Evolutionary conservation across 371 early-diverging fungal species (phyloP).

Genomic region (Mortierella sp.): DNA sequence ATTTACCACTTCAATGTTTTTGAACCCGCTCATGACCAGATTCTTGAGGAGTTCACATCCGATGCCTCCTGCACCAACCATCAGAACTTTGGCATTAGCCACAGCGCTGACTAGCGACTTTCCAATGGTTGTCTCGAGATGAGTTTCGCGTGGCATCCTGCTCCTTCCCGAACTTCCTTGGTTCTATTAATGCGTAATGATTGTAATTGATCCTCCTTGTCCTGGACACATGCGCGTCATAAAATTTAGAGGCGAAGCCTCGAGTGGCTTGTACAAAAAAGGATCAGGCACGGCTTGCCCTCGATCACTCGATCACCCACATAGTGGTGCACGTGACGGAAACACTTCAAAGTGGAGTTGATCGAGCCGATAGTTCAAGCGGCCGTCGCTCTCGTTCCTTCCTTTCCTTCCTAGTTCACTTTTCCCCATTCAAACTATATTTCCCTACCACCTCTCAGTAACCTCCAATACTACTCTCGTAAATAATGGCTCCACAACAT

Average conservation of each 20-base stretch:
- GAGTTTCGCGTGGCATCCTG: constrained; percentile 41
- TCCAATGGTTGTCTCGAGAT: constrained; percentile 49
- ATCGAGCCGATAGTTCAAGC: background rate
- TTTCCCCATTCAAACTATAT: background rate
- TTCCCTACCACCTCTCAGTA: background rate
- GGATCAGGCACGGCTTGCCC: too few species aligned
- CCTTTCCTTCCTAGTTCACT: background rate
- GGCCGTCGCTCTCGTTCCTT: background rate
- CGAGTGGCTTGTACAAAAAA: background rate
- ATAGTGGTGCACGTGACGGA: too few species aligned
- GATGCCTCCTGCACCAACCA: constrained; percentile 98
- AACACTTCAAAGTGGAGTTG: background rate
- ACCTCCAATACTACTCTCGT: background rate
- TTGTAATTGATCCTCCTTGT: background rate
- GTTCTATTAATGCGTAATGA: background rate
- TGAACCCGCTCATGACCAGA: constrained; percentile 91
- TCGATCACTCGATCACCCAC: too few species aligned
- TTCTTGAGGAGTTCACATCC: constrained; percentile 99
- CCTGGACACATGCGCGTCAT: background rate
- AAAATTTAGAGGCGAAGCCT: background rate
- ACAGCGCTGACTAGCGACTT: constrained; percentile 30
- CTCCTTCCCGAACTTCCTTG: constrained; percentile 3
- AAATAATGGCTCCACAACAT: constrained; percentile 49
- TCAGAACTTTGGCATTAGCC: constrained; percentile 63
- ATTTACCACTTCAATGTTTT: constrained; percentile 80